phyloP scores from a whole-genome alignment of 345 rosid genomes.

The Barbarea vulgaris region DNA sequence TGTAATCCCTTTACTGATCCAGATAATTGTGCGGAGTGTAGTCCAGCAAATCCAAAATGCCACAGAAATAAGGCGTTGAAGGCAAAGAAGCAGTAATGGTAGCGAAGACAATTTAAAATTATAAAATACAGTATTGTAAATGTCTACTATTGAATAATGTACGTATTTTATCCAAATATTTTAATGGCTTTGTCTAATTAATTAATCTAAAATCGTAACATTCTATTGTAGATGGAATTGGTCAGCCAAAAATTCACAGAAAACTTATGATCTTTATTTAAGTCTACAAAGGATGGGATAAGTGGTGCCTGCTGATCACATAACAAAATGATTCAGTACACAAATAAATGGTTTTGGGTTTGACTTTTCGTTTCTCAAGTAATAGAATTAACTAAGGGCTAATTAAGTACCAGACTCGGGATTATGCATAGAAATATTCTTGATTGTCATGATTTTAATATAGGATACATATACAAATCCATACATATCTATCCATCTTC shows the following conservation, averaged over 20 bases:
- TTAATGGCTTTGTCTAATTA: not conserved
- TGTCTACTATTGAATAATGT: not conserved
- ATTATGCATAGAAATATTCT: not conserved
- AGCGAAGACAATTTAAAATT: not conserved
- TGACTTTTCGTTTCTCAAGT: no score
- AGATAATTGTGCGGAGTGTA: not conserved
- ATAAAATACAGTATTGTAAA: not conserved
- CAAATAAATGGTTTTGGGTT: no score
- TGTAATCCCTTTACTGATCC: conserved; percentile 1
- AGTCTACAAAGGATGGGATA: no score
- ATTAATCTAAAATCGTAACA: no score
- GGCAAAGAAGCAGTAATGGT: not conserved
- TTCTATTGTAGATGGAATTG: no score
- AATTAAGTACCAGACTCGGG: not conserved
- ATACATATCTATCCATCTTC: conserved; percentile 7
- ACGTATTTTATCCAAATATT: not conserved
- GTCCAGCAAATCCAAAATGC: conserved; percentile 23
- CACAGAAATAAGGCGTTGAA: not conserved
- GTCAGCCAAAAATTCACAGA: no score
- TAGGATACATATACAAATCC: conserved; percentile 27
- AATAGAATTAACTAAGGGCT: no score
- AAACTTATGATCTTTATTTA: no score
- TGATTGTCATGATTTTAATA: conserved; percentile 2
- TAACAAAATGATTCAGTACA: no score
- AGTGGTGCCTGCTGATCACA: no score